Percentiles rank a stretch among this genome's conserved stretches.
Evolutionary conservation across 179 eudicot species (phyloP).

Genomic region (Camellia oleifera): DNA sequence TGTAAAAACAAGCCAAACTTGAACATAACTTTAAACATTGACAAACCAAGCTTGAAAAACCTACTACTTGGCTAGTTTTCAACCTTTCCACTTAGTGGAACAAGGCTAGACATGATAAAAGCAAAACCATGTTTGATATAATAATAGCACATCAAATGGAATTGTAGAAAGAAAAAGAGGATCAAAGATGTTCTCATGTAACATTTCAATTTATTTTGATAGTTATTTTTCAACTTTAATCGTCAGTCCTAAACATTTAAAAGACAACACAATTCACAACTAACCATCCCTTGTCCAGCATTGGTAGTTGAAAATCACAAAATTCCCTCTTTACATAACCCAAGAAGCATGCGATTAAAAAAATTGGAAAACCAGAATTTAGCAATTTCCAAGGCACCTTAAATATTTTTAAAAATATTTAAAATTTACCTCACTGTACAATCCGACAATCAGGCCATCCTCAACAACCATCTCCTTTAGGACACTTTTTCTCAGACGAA

Average conservation of each 20-base stretch:
- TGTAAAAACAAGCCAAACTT: too few relatives aligned
- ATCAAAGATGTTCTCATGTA: background rate
- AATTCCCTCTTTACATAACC: slow-evolving; percentile 13
- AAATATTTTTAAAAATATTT: background rate
- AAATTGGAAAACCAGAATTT: slow-evolving; percentile 17
- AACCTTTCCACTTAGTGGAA: background rate
- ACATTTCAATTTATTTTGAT: slow-evolving; percentile 3
- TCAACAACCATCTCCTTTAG: slow-evolving; percentile 24
- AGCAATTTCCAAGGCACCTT: slow-evolving; percentile 5
- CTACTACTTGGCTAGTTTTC: too few relatives aligned
- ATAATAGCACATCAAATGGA: background rate
- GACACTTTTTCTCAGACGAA: slow-evolving; percentile 29
- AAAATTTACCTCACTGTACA: slow-evolving; percentile 31
- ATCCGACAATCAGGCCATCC: slow-evolving; percentile 29
- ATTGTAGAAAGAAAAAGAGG: background rate
- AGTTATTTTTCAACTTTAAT: slow-evolving; percentile 4
- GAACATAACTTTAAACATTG: too few relatives aligned
- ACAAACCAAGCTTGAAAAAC: too few relatives aligned
- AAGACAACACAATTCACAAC: background rate
- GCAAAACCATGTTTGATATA: background rate
- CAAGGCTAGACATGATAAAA: background rate
- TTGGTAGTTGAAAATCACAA: slow-evolving; percentile 6
- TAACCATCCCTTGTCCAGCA: background rate
- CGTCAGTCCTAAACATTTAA: slow-evolving; percentile 7
- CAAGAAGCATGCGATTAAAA: slow-evolving; percentile 2